Percentiles rank a stretch among this genome's conserved stretches.
phyloP scores from a whole-genome alignment of 208 protist genomes.

The Acanthamoeba castellanii region DNA sequence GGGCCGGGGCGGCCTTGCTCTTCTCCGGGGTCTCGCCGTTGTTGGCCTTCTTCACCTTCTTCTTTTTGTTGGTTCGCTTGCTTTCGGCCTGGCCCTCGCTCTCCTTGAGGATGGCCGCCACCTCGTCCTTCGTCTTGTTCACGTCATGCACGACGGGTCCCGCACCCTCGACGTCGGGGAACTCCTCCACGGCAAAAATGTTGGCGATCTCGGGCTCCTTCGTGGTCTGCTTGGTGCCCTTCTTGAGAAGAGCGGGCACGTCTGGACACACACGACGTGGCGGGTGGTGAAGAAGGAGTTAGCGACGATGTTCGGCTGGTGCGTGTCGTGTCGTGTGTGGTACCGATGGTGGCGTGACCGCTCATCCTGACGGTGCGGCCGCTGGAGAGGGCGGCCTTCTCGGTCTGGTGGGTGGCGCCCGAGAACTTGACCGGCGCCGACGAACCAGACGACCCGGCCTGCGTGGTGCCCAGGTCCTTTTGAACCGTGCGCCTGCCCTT shows the following conservation, averaged over 20 bases:
- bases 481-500: slow-evolving; percentile 25
- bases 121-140: slow-evolving; percentile 18
- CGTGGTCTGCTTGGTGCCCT: not conserved
- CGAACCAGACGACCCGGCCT: not conserved
- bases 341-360: slow-evolving; percentile 45
- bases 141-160: slow-evolving; percentile 37
- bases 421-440: slow-evolving; percentile 65
- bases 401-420: slow-evolving; percentile 22
- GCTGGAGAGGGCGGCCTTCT: slow-evolving; percentile 62
- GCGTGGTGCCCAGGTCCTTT: not conserved
- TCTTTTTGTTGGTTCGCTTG: not conserved
- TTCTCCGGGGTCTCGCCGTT: not conserved
- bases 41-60: slow-evolving; percentile 28
- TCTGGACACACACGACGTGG: not conserved
- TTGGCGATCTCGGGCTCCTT: slow-evolving; percentile 39
- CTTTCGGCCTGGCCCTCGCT: not conserved
- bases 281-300: not conserved
- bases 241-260: not conserved
- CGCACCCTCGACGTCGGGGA: slow-evolving; percentile 36
- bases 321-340: not conserved
- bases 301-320: too few species aligned
- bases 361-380: slow-evolving; percentile 57
- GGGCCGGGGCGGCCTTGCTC: not conserved
- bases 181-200: slow-evolving; percentile 69
- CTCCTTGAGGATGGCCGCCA: slow-evolving; percentile 56